A percentile compares a stretch with the other conserved stretches of the same genome.
These are phyloP conservation scores for Heritiera fomes DNA, from an alignment of 345 rosid genomes.

Conservation along the genomic window DNA sequence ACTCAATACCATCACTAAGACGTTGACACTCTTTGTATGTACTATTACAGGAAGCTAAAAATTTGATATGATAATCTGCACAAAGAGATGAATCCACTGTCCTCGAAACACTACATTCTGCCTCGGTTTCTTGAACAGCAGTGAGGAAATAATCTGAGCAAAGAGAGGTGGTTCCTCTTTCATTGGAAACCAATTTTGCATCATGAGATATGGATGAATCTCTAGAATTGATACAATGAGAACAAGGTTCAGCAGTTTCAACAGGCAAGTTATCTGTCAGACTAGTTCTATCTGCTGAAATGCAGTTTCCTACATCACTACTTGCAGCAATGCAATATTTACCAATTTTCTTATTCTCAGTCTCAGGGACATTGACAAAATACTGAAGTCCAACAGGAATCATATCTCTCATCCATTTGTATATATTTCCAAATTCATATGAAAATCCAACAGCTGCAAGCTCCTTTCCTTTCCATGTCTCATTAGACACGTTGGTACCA, in stretches of 20 bases:
- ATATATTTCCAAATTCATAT: conserved; percentile 35
- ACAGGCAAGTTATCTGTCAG: conserved; percentile 26
- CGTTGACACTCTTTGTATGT: conserved; percentile 25
- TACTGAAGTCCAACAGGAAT: conserved; percentile 36
- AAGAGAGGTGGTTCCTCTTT: conserved; percentile 33
- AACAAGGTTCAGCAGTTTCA: conserved; percentile 25
- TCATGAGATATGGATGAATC: conserved; percentile 28
- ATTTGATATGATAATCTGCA: conserved; percentile 36
- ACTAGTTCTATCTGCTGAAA: conserved; percentile 31
- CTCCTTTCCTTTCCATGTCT: conserved; percentile 29
- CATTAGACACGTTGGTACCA: conserved; percentile 21
- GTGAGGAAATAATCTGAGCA: conserved; percentile 43
- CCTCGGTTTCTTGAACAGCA: conserved; percentile 33
- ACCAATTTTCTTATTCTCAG: conserved; percentile 30
- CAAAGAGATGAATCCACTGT: conserved; percentile 33
- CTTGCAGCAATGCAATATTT: conserved; percentile 29
- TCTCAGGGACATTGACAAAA: conserved; percentile 16
- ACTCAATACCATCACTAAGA: conserved; percentile 16
- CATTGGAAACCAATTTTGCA: conserved; percentile 14
- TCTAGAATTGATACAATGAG: conserved; percentile 31
- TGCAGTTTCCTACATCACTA: conserved; percentile 19
- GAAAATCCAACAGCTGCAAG: conserved; percentile 29
- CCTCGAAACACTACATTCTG: conserved; percentile 29
- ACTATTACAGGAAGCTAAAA: conserved; percentile 34
- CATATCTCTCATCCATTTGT: conserved; percentile 52